Percentiles rank a stretch among this genome's conserved stretches.
These are phyloP conservation scores for Platismatia glauca DNA, from an alignment of 495 filamentous ascomycete genomes.

Conservation along the genomic window DNA sequence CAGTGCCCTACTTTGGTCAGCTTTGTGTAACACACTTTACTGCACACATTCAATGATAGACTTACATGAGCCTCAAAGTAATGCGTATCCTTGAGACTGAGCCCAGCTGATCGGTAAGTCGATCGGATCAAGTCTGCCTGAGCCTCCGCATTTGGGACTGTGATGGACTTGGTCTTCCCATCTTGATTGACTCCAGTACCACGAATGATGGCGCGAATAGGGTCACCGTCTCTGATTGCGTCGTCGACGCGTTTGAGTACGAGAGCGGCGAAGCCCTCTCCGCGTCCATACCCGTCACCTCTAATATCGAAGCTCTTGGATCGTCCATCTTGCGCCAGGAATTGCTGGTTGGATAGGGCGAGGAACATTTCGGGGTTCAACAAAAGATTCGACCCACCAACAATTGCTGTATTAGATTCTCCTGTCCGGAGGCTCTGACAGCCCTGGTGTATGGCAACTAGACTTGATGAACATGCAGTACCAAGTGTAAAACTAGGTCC, in stretches of 20 bases:
- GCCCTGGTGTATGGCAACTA: slow-evolving; percentile 37
- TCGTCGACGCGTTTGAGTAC: slow-evolving; percentile 31
- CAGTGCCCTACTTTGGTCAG: slow-evolving; percentile 14
- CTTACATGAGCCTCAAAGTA: slow-evolving; percentile 35
- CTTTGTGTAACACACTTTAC: background rate
- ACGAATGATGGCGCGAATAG: slow-evolving; percentile 32
- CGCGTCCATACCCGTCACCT: slow-evolving; percentile 31
- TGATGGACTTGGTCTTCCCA: slow-evolving; percentile 41
- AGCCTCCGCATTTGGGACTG: slow-evolving; percentile 32
- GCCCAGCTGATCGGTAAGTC: slow-evolving; percentile 31
- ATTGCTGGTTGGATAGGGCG: slow-evolving; percentile 13
- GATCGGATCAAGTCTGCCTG: slow-evolving; percentile 37
- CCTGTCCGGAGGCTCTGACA: slow-evolving; percentile 35
- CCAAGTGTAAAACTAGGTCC: slow-evolving; percentile 43
- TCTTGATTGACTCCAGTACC: slow-evolving; percentile 38
- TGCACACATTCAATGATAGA: background rate
- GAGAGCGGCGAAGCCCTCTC: slow-evolving; percentile 35
- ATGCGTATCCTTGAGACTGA: slow-evolving; percentile 32
- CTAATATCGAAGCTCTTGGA: slow-evolving; percentile 34
- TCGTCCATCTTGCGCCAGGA: slow-evolving; percentile 27
- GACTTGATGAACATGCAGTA: slow-evolving; percentile 42
- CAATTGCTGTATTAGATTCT: slow-evolving; percentile 32
- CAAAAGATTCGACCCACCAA: slow-evolving; percentile 18
- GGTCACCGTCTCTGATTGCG: slow-evolving; percentile 35
- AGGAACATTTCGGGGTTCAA: slow-evolving; percentile 21